phyloP scores from a whole-genome alignment of 805 yeast species.

The Zygotorulaspora sp. region DNA sequence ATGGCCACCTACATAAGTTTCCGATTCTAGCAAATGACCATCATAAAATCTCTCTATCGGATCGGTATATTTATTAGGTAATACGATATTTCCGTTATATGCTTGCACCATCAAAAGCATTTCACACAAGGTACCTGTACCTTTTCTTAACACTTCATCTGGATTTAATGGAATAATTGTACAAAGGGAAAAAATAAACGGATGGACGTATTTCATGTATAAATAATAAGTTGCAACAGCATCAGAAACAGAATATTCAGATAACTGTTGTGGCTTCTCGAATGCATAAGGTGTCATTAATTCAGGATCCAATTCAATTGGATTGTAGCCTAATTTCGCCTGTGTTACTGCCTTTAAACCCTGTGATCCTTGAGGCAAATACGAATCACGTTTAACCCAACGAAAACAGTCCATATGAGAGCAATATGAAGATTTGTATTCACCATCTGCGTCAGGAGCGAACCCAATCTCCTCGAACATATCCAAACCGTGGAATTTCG shows the following conservation, averaged over 20 bases:
- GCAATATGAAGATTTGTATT: constrained; percentile 87
- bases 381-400: constrained; percentile 98
- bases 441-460: constrained; percentile 82
- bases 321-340: constrained; percentile 91
- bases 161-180: constrained; percentile 95
- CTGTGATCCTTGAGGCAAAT: constrained; percentile 96
- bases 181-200: constrained; percentile 91
- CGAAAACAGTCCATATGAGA: constrained; percentile 95
- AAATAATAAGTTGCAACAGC: constrained; percentile 98
- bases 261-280: constrained; percentile 84
- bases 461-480: constrained; percentile 95
- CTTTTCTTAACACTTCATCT: constrained; percentile 92
- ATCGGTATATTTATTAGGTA: constrained; percentile 92
- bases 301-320: constrained; percentile 95
- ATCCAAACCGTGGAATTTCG: constrained; percentile 75
- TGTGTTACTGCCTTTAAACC: constrained; percentile 98
- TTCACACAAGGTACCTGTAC: constrained; percentile 98
- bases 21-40: constrained; percentile 90
- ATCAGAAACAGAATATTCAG: constrained; percentile 98
- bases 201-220: constrained; percentile 95
- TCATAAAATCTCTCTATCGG: constrained; percentile 93
- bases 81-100: constrained; percentile 62
- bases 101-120: constrained; percentile 98
- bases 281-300: constrained; percentile 97
- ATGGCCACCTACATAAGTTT: constrained; percentile 98